Evolutionary conservation across 2,329 filamentous ascomycete species (phyloP), one percentile per base, ranked within the genome.

Genomic region (Colletotrichum karsti): DNA sequence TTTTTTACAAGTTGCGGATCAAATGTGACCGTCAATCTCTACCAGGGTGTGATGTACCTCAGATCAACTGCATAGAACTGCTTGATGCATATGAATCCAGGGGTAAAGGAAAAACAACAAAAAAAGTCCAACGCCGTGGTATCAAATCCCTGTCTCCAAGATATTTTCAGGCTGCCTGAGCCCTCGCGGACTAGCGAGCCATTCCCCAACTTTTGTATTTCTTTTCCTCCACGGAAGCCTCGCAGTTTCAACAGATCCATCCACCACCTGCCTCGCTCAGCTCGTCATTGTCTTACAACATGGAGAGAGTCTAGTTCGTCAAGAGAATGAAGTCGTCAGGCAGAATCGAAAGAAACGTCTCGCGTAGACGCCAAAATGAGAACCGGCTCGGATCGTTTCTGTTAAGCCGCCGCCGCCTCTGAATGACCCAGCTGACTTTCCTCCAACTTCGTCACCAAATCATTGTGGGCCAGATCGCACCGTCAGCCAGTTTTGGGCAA

Each of bases 401-500:
- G 12, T n/a, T 18, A 24, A n/a, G 22, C 24, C 24, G 44, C 44
- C 12, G 13, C 22, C 44, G n/a, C n/a, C n/a, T n/a, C n/a, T n/a
- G n/a, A n/a, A n/a, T n/a, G n/a, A n/a, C n/a, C n/a, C n/a, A n/a
- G 41, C 41, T 18, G 41, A 44, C n/a, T 20, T n/a, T 44, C 41
- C 41, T 22, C 22, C 9, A 20, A 20, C 9, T 30, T 9, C 5
- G 4, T n/a, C 22, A 37, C 5, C 22, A 5, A 15, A 22, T 67
- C 53, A 67, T 50, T 64, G 60, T 12, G 44, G 33, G 13, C 62
- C 55, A 15, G 65, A 70, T 35, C 70, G 68, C 7, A 69, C 63
- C 35, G 63, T 71, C 42, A 84, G 71, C 78, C 78, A 80, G 50
- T 75, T 78, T 66, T 79, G 75, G 13, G 80, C 81, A 9, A 79